These are phyloP conservation scores for Trichoderma cornu-damae DNA, from an alignment of 2,329 filamentous ascomycete species.

Conservation along the genomic window DNA sequence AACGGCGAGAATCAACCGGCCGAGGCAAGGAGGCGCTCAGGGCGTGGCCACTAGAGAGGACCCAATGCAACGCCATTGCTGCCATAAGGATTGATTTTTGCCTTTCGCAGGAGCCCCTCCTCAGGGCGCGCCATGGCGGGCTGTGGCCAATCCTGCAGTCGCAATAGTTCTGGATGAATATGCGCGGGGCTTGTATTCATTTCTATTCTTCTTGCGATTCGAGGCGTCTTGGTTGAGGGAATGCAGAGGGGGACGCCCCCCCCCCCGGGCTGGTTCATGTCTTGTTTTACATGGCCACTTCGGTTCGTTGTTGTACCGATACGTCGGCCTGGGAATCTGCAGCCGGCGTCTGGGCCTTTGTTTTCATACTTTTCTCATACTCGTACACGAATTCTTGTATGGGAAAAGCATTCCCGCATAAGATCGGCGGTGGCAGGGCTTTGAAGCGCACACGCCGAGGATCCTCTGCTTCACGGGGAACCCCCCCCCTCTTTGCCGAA, in stretches of 20 bases:
- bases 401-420: too few relatives aligned
- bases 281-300: neutral
- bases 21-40: neutral
- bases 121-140: neutral
- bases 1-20: neutral
- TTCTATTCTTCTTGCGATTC: neutral
- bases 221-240: neutral
- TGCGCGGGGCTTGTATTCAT: constrained; percentile 8
- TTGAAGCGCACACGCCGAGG: too few relatives aligned
- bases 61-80: neutral
- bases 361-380: too few relatives aligned
- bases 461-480: too few relatives aligned
- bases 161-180: neutral
- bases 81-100: neutral
- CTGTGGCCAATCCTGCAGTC: neutral
- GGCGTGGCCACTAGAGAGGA: neutral
- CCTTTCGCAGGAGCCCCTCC: neutral
- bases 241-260: neutral
- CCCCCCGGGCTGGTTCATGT: neutral
- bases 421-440: too few relatives aligned
- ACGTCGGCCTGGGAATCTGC: neutral
- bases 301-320: neutral
- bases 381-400: too few relatives aligned
- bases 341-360: neutral
- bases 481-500: too few relatives aligned